These are phyloP conservation scores for Basidioascus undulatus DNA, from an alignment of 768 basidiomycete genomes.

Conservation along the genomic window DNA sequence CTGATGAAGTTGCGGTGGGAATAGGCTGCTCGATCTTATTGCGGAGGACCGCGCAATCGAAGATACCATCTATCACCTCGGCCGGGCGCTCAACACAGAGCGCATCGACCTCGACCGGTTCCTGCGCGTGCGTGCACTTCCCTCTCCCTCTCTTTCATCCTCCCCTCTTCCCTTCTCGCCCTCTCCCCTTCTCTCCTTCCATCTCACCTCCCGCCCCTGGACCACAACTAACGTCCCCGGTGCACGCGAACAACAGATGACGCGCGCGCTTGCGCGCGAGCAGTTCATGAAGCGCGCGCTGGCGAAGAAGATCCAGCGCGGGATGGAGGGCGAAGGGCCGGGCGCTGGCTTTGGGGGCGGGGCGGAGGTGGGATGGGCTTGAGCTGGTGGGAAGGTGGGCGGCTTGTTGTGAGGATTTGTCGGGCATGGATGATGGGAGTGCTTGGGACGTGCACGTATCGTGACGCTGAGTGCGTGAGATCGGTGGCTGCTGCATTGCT, in stretches of 20 bases:
- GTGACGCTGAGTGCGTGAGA: too few relatives aligned
- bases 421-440: too few relatives aligned
- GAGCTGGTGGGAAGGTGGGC: too few relatives aligned
- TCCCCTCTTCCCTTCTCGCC: background rate
- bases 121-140: slow-evolving; percentile 39
- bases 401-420: too few relatives aligned
- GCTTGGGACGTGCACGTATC: too few relatives aligned
- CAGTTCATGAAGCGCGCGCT: slow-evolving; percentile 93
- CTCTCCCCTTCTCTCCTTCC: slow-evolving; percentile 1
- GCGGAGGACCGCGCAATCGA: slow-evolving; percentile 99
- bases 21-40: slow-evolving; percentile 82
- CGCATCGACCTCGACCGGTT: slow-evolving; percentile 87
- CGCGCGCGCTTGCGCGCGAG: slow-evolving; percentile 70
- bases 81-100: slow-evolving; percentile 54
- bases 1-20: too few relatives aligned
- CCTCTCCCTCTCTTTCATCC: background rate
- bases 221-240: background rate
- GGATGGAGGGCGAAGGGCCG: too few relatives aligned
- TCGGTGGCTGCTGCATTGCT: too few relatives aligned
- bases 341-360: too few relatives aligned
- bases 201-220: slow-evolving; percentile 8
- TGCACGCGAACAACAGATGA: too few relatives aligned
- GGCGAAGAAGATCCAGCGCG: slow-evolving; percentile 53
- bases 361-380: too few relatives aligned
- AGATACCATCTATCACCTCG: slow-evolving; percentile 91